Base-by-base conservation (phyloP, 1,139 yeast genomes). In the Fermentozyma sake region DNA sequence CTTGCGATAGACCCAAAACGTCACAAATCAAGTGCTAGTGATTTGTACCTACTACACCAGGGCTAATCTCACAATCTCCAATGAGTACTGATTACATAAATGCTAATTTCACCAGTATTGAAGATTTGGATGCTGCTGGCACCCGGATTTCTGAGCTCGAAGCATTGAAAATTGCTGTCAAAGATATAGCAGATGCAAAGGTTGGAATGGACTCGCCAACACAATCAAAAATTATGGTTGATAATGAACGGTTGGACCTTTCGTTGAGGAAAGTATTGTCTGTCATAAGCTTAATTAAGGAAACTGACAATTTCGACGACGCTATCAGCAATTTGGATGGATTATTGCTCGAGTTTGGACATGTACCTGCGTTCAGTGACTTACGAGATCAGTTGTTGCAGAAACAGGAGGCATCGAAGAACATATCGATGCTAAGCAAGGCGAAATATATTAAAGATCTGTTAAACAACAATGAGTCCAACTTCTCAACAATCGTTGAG, bases 51-150 rank as follows among this genome's bases (percentile, higher is more conserved):
- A n/a, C n/a, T n/a, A n/a, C n/a, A n/a, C n/a, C n/a, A n/a, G n/a
- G n/a, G n/a, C n/a, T n/a, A n/a, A n/a, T n/a, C n/a, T n/a, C n/a
- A 14, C 13, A 11, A 16, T 10, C 14, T 6, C 14, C 10, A 9
- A 31, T 31, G 34, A 24, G 25, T n/a, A 44, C 52, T 49, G 57
- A 56, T 21, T 50, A 43, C 34, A 42, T 62, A 23, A 60, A 62
- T 38, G 39, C 46, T 11, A 46, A 44, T 29, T 47, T 58, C 30
- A 40, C 57, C 7, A 41, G 55, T 2, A 22, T 60, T 7, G 47
- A 38, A 8, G 68, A 61, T 34, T 43, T 62, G 30, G 41, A 35
- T 6, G 31, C 21, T 5, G 26, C 61, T 5, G 55, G 55, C 24
- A 33, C 33, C 3, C 41, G 34, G 20, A 43, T 57, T 9, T 28